Evolutionary conservation across 2,329 filamentous ascomycete species (phyloP), one percentile per base, ranked within the genome.

Genomic region (Penicillium sp.): DNA sequence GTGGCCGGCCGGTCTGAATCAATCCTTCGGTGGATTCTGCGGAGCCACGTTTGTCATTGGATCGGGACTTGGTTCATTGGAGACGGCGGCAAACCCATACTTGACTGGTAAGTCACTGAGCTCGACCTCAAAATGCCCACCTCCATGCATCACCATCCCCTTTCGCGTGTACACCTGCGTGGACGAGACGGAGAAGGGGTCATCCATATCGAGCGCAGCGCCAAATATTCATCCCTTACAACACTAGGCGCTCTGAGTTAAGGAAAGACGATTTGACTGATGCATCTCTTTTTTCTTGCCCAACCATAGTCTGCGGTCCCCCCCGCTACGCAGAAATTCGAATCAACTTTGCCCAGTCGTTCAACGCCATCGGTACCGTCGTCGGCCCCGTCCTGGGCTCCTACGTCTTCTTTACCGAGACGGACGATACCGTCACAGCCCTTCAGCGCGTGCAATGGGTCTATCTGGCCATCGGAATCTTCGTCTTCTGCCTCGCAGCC

Each of bases 81-180:
- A 90, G 69, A 88, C 86, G 0, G 84, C 85, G 1, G 86, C 86
- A 5, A 88, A 90, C 66, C 84, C 86, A 0, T 93, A 85, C 68
- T 82, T 86, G 53, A 81, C 83, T 34, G 78, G 76, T 69, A 58
- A 18, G 18, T 18, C 18, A 18, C 3, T 18, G 18, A 18, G 18
- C 18, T 18, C 18, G 18, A 18, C 18, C 18, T 18, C 18, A 18
- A 18, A 18, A 18, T 18, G 18, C 18, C 18, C 18, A 3, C 18
- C 18, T 18, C 18, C 18, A 18, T 18, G 18, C 18, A 18, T 18
- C 3, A 18, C 18, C 18, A 18, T 18, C 1, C 18, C 18, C 18
- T 18, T 18, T 18, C 2, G 18, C 18, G 18, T 18, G 18, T 18
- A 18, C 3, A 18, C 18, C 18, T 18, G 18, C 18, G 18, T 18